A percentile compares a stretch with the other conserved stretches of the same genome.
These are phyloP conservation scores for Hirsutella thompsonii DNA, from an alignment of 2,329 filamentous ascomycete genomes.

Conservation along the genomic window DNA sequence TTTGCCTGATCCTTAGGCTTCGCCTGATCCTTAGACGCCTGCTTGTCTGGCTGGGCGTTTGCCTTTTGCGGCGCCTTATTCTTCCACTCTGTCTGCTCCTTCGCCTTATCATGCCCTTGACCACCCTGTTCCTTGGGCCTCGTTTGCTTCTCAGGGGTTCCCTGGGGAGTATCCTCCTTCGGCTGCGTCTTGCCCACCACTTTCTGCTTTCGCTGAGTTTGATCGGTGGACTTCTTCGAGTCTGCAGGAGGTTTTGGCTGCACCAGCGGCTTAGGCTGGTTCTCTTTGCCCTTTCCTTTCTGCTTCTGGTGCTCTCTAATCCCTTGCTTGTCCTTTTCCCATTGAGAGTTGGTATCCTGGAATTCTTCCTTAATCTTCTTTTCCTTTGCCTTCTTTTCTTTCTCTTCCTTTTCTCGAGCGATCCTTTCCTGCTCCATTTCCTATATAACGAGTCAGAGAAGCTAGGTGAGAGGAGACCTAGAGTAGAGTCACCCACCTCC, in stretches of 20 bases:
- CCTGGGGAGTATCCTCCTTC: background rate
- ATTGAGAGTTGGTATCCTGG: constrained; percentile 62
- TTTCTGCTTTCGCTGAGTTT: background rate
- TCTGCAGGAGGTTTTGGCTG: background rate
- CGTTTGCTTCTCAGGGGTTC: too few relatives aligned
- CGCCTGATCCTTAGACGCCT: too few relatives aligned
- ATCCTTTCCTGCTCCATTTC: constrained; percentile 88
- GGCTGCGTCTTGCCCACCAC: background rate
- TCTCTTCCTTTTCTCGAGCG: constrained; percentile 58
- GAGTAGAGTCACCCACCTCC: constrained; percentile 46
- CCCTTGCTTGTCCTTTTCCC: constrained; percentile 79
- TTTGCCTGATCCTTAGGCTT: too few relatives aligned
- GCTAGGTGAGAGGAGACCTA: background rate
- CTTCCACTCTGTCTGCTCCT: too few relatives aligned
- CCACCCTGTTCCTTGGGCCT: too few relatives aligned
- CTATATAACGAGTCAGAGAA: constrained; percentile 23
- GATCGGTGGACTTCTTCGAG: too few relatives aligned
- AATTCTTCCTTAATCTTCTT: constrained; percentile 64
- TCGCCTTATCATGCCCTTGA: too few relatives aligned
- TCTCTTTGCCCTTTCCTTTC: background rate
- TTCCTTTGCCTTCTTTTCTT: constrained; percentile 61
- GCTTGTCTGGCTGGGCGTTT: too few relatives aligned
- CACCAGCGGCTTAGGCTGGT: background rate
- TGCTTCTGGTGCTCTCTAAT: constrained; percentile 41
- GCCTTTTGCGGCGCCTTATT: too few relatives aligned